Base-by-base conservation (phyloP, 305 asterid species). In the Fraxinus sp. region DNA sequence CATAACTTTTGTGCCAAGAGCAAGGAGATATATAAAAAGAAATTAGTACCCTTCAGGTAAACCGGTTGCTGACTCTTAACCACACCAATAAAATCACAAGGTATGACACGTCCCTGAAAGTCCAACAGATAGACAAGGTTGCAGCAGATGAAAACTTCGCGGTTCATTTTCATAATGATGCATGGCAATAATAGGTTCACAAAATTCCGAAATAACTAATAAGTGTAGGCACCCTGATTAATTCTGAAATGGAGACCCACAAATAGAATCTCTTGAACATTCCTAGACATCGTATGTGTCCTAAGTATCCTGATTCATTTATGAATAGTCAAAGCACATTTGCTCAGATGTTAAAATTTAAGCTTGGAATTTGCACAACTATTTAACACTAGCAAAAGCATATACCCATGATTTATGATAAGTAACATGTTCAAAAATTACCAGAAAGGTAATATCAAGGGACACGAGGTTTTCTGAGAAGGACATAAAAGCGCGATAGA, bases 41-140 rank as follows among this genome's bases (percentile, higher is more conserved):
- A 55, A 85, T 66, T 35, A 52, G 66, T 83, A 93, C 99, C 99
- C 92, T 89, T 88, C 87, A 94, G 88, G 92, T 94, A 94, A 81
- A 94, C 93, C 73, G 98, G 98, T 82, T 93, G 98, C 88, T 97
- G 99, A 86, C 98, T 97, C 93, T 93, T 91, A 83, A 92, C 95
- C 82, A 93, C 93, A 55, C 99, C 99, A 85, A 96, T 96, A 89
- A 96, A 96, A 86, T 96, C 99, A 81, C 98, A 96, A 41, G 99
- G 99, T 86, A 96, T 89, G 78, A 93, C 93, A 82, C 98, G 99
- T 3, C 99, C 99, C 99, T 97, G 96, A 82, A 85, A 83, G 82
- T 79, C 84, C 84, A 86, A n/a, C 82, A 87, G 85, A 83, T 78
- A 84, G 85, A 82, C 26, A 83, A 74, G 59, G 30, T 78, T 82